These are phyloP conservation scores for Naematelia encephala DNA, from an alignment of 768 basidiomycete species.

Conservation along the genomic window DNA sequence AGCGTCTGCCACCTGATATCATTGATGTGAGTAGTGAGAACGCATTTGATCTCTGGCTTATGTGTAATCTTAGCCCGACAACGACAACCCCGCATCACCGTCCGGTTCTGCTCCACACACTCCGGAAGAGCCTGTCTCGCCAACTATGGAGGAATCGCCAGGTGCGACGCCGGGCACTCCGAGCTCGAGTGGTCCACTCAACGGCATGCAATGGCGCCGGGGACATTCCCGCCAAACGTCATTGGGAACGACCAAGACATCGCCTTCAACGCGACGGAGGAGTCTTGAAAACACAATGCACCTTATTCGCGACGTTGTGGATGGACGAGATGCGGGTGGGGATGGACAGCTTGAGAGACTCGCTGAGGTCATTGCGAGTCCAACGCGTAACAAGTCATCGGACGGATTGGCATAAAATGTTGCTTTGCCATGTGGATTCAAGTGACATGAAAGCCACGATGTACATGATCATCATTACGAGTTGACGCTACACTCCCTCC, in stretches of 20 bases:
- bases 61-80: constrained; percentile 53
- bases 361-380: constrained; percentile 49
- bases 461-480: too few species aligned
- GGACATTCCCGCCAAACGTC: constrained; percentile 67
- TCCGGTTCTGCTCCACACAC: constrained; percentile 40
- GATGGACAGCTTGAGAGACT: constrained; percentile 50
- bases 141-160: constrained; percentile 7
- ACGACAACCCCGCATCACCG: constrained; percentile 45
- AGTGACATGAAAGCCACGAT: not conserved
- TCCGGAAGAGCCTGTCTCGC: constrained; percentile 32
- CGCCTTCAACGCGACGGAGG: constrained; percentile 84
- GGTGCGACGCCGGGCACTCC: constrained; percentile 31
- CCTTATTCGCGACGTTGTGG: constrained; percentile 87
- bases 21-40: constrained; percentile 69
- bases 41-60: not conserved
- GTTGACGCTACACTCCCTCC: not conserved
- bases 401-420: not conserved
- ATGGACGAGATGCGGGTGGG: constrained; percentile 60
- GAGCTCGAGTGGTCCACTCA: constrained; percentile 11
- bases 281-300: constrained; percentile 94
- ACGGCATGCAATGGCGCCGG: constrained; percentile 53
- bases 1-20: constrained; percentile 92
- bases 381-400: constrained; percentile 1
- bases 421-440: too few species aligned
- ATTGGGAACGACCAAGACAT: constrained; percentile 91